Base-by-base conservation (phyloP, 768 basidiomycete genomes). In the Pluteus cervinus region DNA sequence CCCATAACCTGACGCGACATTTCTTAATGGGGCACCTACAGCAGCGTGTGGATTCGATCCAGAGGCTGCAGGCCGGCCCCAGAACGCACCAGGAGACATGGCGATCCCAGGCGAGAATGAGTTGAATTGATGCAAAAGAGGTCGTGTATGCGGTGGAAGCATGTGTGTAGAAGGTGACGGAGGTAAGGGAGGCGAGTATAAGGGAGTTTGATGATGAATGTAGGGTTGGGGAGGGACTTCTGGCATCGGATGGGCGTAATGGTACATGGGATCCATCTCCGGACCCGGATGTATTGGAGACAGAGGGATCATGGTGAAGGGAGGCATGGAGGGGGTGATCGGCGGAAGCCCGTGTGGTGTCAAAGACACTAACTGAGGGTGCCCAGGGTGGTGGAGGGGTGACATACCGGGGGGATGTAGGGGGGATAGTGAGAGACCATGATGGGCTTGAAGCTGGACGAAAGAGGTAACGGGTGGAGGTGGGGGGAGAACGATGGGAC, bases 251-350 rank as follows among this genome's bases (percentile, higher is more conserved):
- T 12, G 24, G 35, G 20, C 12, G 31, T 2, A 36, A 34, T 3
- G 40, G 41, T n/a, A n/a, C n/a, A n/a, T 39, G 39, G 40, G 40
- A 28, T 16, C 20, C 24, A 32, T 29, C 1, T 38, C 36, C 12
- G n/a, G 42, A 33, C 31, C 29, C 37, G 34, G 37, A n/a, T 37
- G 53, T 7, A 48, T 49, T 26, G 45, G 43, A 22, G 69, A 71
- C 6, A 75, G 76, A 12, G 76, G 70, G 24, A 83, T 68, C 58
- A 96, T 93, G 9, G 79, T 81, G 62, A 96, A 98, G 4, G 89
- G 80, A 1, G 94, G 94, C 93, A 98, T 97, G 43, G 85, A 86
- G 0, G 93, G 92, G n/a, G 93, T 96, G 52, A 96, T 90, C 2
- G 88, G 85, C 10, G 87, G 86, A n/a, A 91, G 63, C 0, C 86